phyloP scores from a whole-genome alignment of 2,329 filamentous ascomycete genomes.

The Capronia coronata region DNA sequence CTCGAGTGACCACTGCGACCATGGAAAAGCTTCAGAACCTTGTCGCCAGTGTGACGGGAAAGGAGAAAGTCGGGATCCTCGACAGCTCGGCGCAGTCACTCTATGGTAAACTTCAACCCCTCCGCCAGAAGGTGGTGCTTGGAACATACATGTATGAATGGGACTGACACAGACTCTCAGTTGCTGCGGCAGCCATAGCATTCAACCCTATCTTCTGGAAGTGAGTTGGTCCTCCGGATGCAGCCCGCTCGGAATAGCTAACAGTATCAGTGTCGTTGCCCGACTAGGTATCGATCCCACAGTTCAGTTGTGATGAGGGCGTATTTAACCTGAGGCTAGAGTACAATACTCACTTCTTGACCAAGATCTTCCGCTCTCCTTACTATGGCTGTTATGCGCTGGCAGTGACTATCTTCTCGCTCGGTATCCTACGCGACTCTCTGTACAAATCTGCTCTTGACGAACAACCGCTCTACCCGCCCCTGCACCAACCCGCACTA shows the following conservation, averaged over 20 bases:
- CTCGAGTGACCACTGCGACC: not conserved
- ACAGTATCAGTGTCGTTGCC: slow-evolving; percentile 62
- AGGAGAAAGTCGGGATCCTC: slow-evolving; percentile 27
- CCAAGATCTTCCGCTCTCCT: slow-evolving; percentile 74
- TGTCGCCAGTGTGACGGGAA: slow-evolving; percentile 21
- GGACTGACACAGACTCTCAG: slow-evolving; percentile 44
- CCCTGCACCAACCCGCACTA: slow-evolving; percentile 58
- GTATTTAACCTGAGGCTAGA: slow-evolving; percentile 43
- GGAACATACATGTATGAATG: no score
- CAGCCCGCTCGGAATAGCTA: slow-evolving; percentile 7
- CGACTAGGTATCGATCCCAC: slow-evolving; percentile 59
- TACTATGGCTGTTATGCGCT: slow-evolving; percentile 83
- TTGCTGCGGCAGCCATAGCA: slow-evolving; percentile 71
- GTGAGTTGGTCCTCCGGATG: slow-evolving; percentile 52
- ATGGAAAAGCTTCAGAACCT: slow-evolving; percentile 27
- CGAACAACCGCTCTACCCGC: slow-evolving; percentile 66
- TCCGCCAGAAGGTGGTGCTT: not conserved
- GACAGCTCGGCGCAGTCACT: slow-evolving; percentile 15
- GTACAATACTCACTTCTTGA: slow-evolving; percentile 84
- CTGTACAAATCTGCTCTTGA: slow-evolving; percentile 80
- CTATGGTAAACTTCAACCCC: slow-evolving; percentile 23
- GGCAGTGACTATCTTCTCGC: slow-evolving; percentile 79
- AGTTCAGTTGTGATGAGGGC: not conserved
- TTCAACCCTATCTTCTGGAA: slow-evolving; percentile 99
- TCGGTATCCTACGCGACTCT: slow-evolving; percentile 81